Evolutionary conservation across 2,329 filamentous ascomycete species (phyloP).

Genomic region (Knufia fluminis): DNA sequence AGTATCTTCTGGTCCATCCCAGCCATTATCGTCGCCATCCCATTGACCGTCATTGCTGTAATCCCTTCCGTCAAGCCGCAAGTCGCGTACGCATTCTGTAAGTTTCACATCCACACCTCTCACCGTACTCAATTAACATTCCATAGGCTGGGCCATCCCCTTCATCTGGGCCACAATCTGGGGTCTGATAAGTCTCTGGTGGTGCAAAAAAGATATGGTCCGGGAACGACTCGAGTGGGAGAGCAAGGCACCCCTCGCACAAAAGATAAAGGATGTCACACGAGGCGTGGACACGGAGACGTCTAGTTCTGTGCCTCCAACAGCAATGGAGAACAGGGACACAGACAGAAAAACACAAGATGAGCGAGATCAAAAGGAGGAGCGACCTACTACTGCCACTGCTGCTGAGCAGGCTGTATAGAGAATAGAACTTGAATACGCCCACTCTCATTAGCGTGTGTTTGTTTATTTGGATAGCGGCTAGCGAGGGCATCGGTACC

Average conservation of each 20-base stretch:
- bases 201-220: slow-evolving; percentile 37
- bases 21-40: slow-evolving; percentile 38
- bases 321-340: not conserved
- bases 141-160: slow-evolving; percentile 34
- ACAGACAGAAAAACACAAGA: not conserved
- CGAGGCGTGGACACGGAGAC: not conserved
- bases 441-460: too few species aligned
- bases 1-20: slow-evolving; percentile 51
- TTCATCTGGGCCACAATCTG: slow-evolving; percentile 36
- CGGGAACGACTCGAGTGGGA: slow-evolving; percentile 37
- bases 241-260: slow-evolving; percentile 11
- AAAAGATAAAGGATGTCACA: not conserved
- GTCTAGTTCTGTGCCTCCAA: not conserved
- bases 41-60: slow-evolving; percentile 41
- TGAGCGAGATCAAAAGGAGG: not conserved
- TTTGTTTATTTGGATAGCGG: not conserved
- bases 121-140: not conserved
- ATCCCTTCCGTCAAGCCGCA: slow-evolving; percentile 35
- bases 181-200: slow-evolving; percentile 38
- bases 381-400: not conserved
- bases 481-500: not conserved
- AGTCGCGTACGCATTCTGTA: slow-evolving; percentile 37
- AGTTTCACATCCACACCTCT: not conserved
- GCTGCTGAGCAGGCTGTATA: not conserved
- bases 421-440: not conserved